A percentile compares a stretch with the other conserved stretches of the same genome.
Evolutionary conservation across 345 rosid species (phyloP).

Genomic region (Salix dunnii): DNA sequence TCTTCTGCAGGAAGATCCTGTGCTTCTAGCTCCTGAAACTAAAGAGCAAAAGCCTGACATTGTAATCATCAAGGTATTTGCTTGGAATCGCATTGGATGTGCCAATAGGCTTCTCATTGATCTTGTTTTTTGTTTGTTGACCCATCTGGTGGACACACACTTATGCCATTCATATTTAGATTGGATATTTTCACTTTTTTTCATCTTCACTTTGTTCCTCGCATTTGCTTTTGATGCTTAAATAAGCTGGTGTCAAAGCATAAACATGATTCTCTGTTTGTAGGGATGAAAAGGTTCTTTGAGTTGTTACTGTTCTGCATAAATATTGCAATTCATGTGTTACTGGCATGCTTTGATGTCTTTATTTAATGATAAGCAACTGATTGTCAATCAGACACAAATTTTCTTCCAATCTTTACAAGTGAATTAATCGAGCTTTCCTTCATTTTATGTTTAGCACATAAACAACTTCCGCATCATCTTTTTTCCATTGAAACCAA

Average conservation of each 20-base stretch:
- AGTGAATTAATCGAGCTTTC: background rate
- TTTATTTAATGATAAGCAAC: background rate
- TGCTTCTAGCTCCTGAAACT: slow-evolving; percentile 84
- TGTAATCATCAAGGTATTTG: slow-evolving; percentile 83
- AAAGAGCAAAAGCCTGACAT: slow-evolving; percentile 78
- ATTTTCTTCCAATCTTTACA: background rate
- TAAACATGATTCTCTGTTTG: background rate
- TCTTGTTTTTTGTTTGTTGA: background rate
- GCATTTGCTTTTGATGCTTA: background rate
- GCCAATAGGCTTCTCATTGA: background rate
- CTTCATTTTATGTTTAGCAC: background rate
- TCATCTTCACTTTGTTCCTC: background rate
- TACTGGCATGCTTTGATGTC: background rate
- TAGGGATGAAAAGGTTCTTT: background rate
- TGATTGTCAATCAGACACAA: background rate
- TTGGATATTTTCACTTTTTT: background rate
- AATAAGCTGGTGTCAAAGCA: background rate
- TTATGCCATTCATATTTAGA: background rate
- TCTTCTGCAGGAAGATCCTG: slow-evolving; percentile 81
- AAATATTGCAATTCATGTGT: background rate
- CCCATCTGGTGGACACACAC: background rate
- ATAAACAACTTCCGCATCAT: background rate
- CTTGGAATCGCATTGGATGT: background rate
- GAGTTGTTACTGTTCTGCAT: background rate
- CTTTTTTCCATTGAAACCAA: background rate